Evolutionary conservation across 805 yeast genomes (phyloP).

Genomic region (Starmera amethionina): DNA sequence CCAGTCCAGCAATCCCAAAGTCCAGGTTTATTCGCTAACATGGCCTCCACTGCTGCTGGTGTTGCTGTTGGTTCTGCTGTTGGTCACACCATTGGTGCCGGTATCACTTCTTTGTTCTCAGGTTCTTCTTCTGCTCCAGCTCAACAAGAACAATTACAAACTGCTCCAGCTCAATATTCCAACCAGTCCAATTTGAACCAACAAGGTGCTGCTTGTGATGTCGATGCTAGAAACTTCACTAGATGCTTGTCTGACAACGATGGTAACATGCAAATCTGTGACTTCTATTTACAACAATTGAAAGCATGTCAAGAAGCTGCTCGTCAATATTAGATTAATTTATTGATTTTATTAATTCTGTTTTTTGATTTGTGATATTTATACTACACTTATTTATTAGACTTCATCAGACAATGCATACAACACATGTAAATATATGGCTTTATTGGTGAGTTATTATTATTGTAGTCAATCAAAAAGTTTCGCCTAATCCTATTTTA

Average conservation of each 20-base stretch:
- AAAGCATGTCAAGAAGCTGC: constrained; percentile 97
- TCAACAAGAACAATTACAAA: constrained; percentile 25
- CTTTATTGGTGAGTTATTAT: not conserved
- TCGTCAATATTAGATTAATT: constrained; percentile 50
- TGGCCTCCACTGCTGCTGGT: constrained; percentile 99
- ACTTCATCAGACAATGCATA: not conserved
- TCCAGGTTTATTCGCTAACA: constrained; percentile 91
- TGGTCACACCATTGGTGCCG: constrained; percentile 96
- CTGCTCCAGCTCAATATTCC: constrained; percentile 21
- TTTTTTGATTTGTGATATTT: not conserved
- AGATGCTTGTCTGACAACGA: constrained; percentile 88
- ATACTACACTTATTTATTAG: not conserved
- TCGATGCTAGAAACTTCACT: constrained; percentile 90
- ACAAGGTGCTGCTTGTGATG: constrained; percentile 64
- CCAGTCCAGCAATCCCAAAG: constrained; percentile 44
- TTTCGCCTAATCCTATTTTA: too few species aligned
- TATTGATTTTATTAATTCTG: not conserved
- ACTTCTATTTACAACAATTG: constrained; percentile 92
- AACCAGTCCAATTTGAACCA: constrained; percentile 25
- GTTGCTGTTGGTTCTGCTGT: constrained; percentile 97
- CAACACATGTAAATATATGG: not conserved
- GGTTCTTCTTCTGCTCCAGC: constrained; percentile 55
- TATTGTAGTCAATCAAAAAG: too few species aligned
- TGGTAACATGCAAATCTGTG: constrained; percentile 97
- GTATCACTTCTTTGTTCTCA: constrained; percentile 81